Evolutionary conservation across 177 flowering plant species (phyloP).

Genomic region (Vitis hybrid): DNA sequence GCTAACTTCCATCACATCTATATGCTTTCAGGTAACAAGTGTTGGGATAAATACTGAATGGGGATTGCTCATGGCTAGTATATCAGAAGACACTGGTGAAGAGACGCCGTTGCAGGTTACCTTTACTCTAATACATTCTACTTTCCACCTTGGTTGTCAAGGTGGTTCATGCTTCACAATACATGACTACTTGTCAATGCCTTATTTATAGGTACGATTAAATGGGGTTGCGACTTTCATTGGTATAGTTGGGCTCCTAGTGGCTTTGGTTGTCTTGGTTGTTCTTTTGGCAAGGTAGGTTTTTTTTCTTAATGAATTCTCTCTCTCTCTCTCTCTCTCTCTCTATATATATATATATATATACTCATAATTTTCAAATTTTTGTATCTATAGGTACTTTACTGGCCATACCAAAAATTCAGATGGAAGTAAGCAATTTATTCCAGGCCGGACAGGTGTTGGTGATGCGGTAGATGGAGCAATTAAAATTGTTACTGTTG

Average conservation of each 20-base stretch:
- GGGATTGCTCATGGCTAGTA: constrained; percentile 96
- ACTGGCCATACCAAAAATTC: constrained; percentile 66
- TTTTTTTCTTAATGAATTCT: neutral
- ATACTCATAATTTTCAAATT: neutral
- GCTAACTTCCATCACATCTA: neutral
- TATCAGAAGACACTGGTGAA: constrained; percentile 93
- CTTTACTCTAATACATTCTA: neutral
- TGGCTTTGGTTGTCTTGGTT: constrained; percentile 65
- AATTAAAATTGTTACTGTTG: constrained; percentile 82
- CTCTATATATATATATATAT: neutral
- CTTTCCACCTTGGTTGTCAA: neutral
- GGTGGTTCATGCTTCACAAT: neutral
- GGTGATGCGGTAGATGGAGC: constrained; percentile 65
- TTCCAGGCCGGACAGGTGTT: constrained; percentile 55
- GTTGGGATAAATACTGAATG: constrained; percentile 97
- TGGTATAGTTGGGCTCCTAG: constrained; percentile 81
- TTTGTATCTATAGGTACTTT: constrained; percentile 53
- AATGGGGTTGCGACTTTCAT: constrained; percentile 97
- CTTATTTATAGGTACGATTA: constrained; percentile 62
- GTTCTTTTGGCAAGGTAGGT: constrained; percentile 70
- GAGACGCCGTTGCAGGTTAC: constrained; percentile 96
- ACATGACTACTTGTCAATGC: constrained; percentile 6
- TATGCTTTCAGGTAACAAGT: constrained; percentile 62
- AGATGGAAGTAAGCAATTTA: constrained; percentile 47
- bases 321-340: neutral